Conservation (phyloP, 192 early-diverging fungal species). For the Coemansia aciculifera region DNA sequence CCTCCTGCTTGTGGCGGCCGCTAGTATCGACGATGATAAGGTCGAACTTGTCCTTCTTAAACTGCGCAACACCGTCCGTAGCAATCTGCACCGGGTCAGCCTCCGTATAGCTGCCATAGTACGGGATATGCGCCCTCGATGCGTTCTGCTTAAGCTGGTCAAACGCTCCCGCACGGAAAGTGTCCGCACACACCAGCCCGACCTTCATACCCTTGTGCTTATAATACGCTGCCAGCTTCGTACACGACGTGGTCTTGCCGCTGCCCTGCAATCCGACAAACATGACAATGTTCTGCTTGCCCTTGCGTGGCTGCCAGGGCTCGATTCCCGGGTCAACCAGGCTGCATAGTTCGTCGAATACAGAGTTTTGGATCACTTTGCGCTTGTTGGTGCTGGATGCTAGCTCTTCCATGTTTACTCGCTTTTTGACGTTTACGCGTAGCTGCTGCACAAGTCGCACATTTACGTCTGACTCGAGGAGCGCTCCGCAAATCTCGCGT, state of each 20-base stretch:
- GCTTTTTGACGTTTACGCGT: conserved; percentile 81
- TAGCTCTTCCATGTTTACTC: conserved; percentile 80
- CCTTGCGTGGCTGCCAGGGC: conserved; percentile 83
- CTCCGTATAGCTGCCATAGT: conserved; percentile 89
- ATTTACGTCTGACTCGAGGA: conserved; percentile 92
- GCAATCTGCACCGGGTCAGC: conserved; percentile 91
- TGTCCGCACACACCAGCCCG: conserved; percentile 91
- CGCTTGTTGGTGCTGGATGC: conserved; percentile 83
- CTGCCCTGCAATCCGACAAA: conserved; percentile 96
- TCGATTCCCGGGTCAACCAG: conserved; percentile 87
- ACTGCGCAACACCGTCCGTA: conserved; percentile 88
- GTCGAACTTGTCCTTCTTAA: conserved; percentile 90
- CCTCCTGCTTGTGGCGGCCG: conserved; percentile 93
- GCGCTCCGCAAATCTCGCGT: conserved; percentile 82
- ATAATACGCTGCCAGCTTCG: conserved; percentile 90
- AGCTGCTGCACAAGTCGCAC: conserved; percentile 79
- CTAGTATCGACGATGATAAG: conserved; percentile 99
- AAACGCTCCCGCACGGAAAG: conserved; percentile 97
- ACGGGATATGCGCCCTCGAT: conserved; percentile 96
- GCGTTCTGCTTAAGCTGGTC: conserved; percentile 99
- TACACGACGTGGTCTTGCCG: conserved; percentile 97
- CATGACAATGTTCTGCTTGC: conserved; percentile 87
- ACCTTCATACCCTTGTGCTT: conserved; percentile 94
- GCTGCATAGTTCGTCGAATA: conserved; percentile 85
- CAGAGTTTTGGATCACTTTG: conserved; percentile 82